Evolutionary conservation across 2,329 filamentous ascomycete genomes (phyloP).

Genomic region (Colletotrichum sp.): DNA sequence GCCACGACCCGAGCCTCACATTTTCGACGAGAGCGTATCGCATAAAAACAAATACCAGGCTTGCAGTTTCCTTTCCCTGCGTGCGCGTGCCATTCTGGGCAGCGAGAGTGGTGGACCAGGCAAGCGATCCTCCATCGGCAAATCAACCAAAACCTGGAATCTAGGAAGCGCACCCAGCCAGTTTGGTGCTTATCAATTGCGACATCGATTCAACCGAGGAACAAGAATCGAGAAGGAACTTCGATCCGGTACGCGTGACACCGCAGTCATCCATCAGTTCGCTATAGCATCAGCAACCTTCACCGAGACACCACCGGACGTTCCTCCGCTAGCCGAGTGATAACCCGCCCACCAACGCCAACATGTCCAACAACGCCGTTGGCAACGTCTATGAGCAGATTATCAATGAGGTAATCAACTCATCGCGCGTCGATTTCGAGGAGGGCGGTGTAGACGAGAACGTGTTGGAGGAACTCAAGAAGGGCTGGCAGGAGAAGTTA

Average conservation of each 20-base stretch:
- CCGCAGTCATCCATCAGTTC: background rate
- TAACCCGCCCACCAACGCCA: slow-evolving; percentile 24
- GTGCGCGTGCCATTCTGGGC: slow-evolving; percentile 10
- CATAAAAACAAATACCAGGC: background rate
- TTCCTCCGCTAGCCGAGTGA: background rate
- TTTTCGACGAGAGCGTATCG: background rate
- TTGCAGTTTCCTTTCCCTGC: background rate
- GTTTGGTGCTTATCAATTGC: background rate
- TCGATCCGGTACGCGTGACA: background rate
- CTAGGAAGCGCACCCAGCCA: background rate
- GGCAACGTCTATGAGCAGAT: slow-evolving; percentile 82
- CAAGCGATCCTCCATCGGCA: background rate
- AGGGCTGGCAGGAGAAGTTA: slow-evolving; percentile 96
- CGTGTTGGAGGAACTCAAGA: slow-evolving; percentile 79
- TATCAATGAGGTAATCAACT: slow-evolving; percentile 87
- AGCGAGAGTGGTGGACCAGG: slow-evolving; percentile 11
- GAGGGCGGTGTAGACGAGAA: slow-evolving; percentile 90
- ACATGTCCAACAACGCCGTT: slow-evolving; percentile 65
- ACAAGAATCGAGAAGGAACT: background rate
- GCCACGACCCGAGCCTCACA: background rate
- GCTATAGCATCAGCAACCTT: background rate
- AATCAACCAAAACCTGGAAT: background rate
- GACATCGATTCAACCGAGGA: background rate
- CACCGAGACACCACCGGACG: background rate
- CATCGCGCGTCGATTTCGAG: slow-evolving; percentile 94